phyloP scores from a whole-genome alignment of 2,329 filamentous ascomycete genomes.

The Claviceps pusilla region DNA sequence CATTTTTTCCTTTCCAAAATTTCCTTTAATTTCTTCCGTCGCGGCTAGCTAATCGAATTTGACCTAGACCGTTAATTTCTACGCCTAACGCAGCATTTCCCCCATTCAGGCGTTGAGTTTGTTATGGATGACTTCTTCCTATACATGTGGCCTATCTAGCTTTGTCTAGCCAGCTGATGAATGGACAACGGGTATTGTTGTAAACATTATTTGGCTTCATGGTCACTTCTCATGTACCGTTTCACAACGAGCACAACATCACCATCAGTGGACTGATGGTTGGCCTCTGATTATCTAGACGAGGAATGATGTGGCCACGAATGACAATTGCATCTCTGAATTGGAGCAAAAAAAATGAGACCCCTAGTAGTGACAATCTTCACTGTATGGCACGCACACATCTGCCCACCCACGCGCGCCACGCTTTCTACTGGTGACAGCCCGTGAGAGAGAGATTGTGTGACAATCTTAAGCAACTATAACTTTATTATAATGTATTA shows the following conservation, averaged over 20 bases:
- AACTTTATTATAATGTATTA: too few relatives aligned
- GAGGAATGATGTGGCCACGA: not conserved
- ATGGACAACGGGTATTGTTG: not conserved
- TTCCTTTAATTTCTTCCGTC: not conserved
- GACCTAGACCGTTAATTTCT: slow-evolving; percentile 41
- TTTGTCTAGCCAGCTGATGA: not conserved
- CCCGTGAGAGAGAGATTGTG: too few relatives aligned
- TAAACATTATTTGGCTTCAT: not conserved
- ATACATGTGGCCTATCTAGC: not conserved
- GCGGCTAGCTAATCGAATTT: slow-evolving; percentile 1
- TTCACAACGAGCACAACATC: not conserved
- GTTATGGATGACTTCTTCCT: not conserved
- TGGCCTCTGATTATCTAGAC: not conserved
- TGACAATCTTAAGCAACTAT: too few relatives aligned
- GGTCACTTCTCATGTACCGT: not conserved
- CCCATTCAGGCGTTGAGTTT: not conserved
- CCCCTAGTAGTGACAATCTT: too few relatives aligned
- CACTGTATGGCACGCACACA: too few relatives aligned
- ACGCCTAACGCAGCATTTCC: slow-evolving; percentile 22
- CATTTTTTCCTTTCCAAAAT: not conserved
- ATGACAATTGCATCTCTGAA: not conserved
- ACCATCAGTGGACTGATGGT: not conserved
- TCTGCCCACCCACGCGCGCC: too few relatives aligned
- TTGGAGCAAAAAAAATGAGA: not conserved
- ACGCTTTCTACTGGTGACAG: too few relatives aligned